Evolutionary conservation across 345 rosid species (phyloP).

Genomic region (Durio zibethinus): DNA sequence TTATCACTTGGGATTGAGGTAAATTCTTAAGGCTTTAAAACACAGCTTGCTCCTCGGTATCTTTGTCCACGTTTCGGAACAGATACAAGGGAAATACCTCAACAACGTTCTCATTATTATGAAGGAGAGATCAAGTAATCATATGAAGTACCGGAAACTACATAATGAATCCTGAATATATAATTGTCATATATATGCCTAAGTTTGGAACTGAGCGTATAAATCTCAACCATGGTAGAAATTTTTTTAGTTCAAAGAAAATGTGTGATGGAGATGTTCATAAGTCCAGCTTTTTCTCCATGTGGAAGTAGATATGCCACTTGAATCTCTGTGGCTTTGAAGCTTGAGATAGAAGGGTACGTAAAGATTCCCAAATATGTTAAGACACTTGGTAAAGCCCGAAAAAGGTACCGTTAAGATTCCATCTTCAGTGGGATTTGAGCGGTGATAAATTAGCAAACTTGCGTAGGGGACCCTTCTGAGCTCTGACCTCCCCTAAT

Average conservation of each 20-base stretch:
- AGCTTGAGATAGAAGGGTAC: neutral
- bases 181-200: neutral
- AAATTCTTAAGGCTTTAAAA: neutral
- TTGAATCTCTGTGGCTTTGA: neutral
- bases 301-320: neutral
- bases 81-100: neutral
- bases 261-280: neutral
- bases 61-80: neutral
- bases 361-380: neutral
- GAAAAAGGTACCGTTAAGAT: constrained; percentile 8
- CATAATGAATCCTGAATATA: neutral
- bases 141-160: neutral
- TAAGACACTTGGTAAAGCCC: neutral
- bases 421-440: constrained; percentile 2
- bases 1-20: neutral
- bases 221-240: too few relatives aligned
- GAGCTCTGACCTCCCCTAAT: neutral
- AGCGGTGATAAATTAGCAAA: constrained; percentile 5
- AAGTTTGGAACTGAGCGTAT: neutral
- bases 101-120: neutral
- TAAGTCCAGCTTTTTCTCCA: neutral
- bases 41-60: too few relatives aligned
- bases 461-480: neutral
- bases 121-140: neutral
- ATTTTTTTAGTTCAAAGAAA: too few relatives aligned